Evolutionary conservation across 257 asterid genomes (phyloP).

Genomic region (Solanum stenotomum): DNA sequence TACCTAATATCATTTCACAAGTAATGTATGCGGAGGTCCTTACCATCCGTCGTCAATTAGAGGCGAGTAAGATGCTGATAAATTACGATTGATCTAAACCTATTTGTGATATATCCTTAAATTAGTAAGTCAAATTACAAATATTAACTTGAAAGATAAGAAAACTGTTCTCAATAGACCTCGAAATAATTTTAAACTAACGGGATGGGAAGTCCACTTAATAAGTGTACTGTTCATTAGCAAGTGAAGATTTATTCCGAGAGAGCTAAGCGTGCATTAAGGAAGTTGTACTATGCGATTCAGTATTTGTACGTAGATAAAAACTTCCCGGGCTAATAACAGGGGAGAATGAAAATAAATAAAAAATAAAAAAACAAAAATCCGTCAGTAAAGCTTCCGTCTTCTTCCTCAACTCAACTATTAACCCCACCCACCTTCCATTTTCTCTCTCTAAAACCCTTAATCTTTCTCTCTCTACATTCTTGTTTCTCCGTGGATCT

Average conservation of each 20-base stretch:
- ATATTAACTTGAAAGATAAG: background rate
- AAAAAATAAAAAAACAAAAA: background rate
- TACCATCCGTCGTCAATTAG: background rate
- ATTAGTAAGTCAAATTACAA: too few species aligned
- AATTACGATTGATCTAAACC: too few species aligned
- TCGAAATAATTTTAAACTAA: background rate
- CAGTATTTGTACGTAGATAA: background rate
- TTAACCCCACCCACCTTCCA: background rate
- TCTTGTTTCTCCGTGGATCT: slow-evolving; percentile 11
- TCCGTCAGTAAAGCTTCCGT: slow-evolving; percentile 6
- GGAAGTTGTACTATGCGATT: background rate
- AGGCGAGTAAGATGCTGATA: too few species aligned
- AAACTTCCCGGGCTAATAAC: background rate
- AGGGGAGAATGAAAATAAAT: too few species aligned
- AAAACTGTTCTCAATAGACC: background rate
- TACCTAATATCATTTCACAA: background rate
- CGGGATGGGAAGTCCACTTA: background rate
- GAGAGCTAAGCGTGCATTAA: background rate
- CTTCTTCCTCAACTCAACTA: background rate
- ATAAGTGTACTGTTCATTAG: background rate
- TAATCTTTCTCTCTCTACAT: background rate
- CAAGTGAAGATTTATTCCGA: background rate
- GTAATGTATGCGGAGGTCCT: too few species aligned
- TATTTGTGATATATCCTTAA: too few species aligned
- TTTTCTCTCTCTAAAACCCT: slow-evolving; percentile 5